phyloP scores from a whole-genome alignment of 345 rosid genomes.

The Ceriops zippeliana region DNA sequence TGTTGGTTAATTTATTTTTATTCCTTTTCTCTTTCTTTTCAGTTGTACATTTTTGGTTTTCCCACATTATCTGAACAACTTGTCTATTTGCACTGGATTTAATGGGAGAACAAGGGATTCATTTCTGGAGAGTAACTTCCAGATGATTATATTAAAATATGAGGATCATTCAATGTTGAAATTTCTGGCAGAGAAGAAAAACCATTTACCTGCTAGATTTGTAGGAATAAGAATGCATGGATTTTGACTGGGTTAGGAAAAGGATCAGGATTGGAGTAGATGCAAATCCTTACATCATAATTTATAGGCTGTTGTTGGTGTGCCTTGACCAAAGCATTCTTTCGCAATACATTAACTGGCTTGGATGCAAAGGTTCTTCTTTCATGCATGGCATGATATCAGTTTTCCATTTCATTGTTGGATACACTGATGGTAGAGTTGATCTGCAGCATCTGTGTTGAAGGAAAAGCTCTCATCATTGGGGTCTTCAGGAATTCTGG shows the following conservation, averaged over 20 bases:
- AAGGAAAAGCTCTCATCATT: slow-evolving; percentile 87
- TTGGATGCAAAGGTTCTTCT: not conserved
- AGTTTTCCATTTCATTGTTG: slow-evolving; percentile 5
- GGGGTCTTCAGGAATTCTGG: slow-evolving; percentile 97
- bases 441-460: slow-evolving; percentile 78
- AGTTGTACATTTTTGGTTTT: too few species aligned
- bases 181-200: too few species aligned
- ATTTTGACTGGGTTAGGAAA: too few species aligned
- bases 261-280: too few species aligned
- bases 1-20: not conserved
- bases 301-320: too few species aligned
- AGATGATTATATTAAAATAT: too few species aligned
- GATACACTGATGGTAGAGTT: slow-evolving; percentile 16
- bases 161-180: too few species aligned
- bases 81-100: not conserved
- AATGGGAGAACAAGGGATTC: not conserved
- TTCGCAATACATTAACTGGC: too few species aligned
- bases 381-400: slow-evolving; percentile 6
- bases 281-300: too few species aligned
- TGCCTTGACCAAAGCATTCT: too few species aligned
- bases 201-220: too few species aligned
- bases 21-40: not conserved
- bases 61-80: not conserved
- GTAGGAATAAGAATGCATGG: too few species aligned
- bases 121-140: not conserved